Evolutionary conservation across 2,329 filamentous ascomycete species (phyloP).

Genomic region (Nigrograna mackinnonii): DNA sequence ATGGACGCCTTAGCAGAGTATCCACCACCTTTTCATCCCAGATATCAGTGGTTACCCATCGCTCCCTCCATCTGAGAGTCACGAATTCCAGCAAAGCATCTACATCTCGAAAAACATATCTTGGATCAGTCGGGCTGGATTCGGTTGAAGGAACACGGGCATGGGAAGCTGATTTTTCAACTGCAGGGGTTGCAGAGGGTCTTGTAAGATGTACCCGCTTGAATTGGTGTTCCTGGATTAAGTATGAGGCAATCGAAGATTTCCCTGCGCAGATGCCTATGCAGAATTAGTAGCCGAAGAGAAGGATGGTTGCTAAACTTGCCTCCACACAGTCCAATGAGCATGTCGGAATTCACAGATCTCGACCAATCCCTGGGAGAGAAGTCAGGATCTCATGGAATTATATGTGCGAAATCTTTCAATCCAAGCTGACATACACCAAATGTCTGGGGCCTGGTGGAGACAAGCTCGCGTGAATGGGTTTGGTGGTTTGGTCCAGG

Average conservation of each 20-base stretch:
- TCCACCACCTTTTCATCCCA: conserved; percentile 74
- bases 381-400: too few relatives aligned
- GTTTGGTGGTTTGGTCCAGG: too few relatives aligned
- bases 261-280: conserved; percentile 92
- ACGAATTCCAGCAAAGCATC: conserved; percentile 80
- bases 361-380: too few relatives aligned
- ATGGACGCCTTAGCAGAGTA: conserved; percentile 76
- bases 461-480: too few relatives aligned
- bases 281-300: conserved; percentile 14
- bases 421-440: too few relatives aligned
- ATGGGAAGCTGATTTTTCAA: conserved; percentile 48
- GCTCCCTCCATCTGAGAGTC: conserved; percentile 79
- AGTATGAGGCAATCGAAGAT: conserved; percentile 83
- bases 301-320: conserved; percentile 12
- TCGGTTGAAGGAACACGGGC: conserved; percentile 32
- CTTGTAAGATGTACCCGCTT: conserved; percentile 66
- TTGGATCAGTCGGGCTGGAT: conserved; percentile 20
- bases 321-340: conserved; percentile 70
- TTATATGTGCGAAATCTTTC: too few relatives aligned
- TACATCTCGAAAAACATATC: conserved; percentile 51
- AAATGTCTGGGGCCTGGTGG: too few relatives aligned
- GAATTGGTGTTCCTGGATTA: conserved; percentile 84
- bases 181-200: conserved; percentile 38
- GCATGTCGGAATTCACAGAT: too few relatives aligned
- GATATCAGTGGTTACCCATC: conserved; percentile 86